phyloP scores from a whole-genome alignment of 805 yeast genomes.

The Barnettozyma californica region DNA sequence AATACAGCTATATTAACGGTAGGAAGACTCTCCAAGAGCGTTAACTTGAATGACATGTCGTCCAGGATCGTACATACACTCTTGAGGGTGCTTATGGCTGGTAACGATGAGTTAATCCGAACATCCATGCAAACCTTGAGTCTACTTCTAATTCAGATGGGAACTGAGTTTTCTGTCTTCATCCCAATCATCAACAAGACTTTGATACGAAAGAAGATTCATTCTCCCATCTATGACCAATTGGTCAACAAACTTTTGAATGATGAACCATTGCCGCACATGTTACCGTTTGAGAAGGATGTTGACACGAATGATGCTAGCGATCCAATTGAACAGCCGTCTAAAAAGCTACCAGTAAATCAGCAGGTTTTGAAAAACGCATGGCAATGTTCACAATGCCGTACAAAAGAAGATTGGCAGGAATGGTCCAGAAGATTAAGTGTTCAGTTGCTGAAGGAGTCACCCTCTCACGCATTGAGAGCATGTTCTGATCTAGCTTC shows the following conservation, averaged over 20 bases:
- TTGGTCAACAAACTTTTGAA: slow-evolving; percentile 70
- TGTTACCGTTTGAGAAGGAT: slow-evolving; percentile 63
- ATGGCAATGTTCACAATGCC: slow-evolving; percentile 88
- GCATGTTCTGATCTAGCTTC: slow-evolving; percentile 90
- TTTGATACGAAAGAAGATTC: slow-evolving; percentile 55
- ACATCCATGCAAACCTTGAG: slow-evolving; percentile 78
- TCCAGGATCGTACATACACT: slow-evolving; percentile 87
- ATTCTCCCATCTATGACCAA: slow-evolving; percentile 73
- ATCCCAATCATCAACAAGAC: slow-evolving; percentile 75
- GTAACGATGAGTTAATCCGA: slow-evolving; percentile 53
- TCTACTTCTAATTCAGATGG: slow-evolving; percentile 72
- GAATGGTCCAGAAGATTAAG: slow-evolving; percentile 91
- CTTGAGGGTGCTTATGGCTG: slow-evolving; percentile 52
- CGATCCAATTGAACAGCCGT: slow-evolving; percentile 58
- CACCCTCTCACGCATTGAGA: slow-evolving; percentile 90
- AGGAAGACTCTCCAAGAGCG: slow-evolving; percentile 71
- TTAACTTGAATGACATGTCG: slow-evolving; percentile 79
- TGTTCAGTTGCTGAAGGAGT: slow-evolving; percentile 80
- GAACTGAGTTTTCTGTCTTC: slow-evolving; percentile 77
- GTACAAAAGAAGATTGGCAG: slow-evolving; percentile 95
- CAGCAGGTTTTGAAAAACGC: slow-evolving; percentile 63
- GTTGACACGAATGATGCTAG: slow-evolving; percentile 30
- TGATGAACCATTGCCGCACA: slow-evolving; percentile 83
- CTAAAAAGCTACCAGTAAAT: slow-evolving; percentile 69
- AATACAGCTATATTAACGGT: slow-evolving; percentile 75